Evolutionary conservation across 2,329 filamentous ascomycete genomes (phyloP).

Genomic region (Myriosclerotinia scirpicola): DNA sequence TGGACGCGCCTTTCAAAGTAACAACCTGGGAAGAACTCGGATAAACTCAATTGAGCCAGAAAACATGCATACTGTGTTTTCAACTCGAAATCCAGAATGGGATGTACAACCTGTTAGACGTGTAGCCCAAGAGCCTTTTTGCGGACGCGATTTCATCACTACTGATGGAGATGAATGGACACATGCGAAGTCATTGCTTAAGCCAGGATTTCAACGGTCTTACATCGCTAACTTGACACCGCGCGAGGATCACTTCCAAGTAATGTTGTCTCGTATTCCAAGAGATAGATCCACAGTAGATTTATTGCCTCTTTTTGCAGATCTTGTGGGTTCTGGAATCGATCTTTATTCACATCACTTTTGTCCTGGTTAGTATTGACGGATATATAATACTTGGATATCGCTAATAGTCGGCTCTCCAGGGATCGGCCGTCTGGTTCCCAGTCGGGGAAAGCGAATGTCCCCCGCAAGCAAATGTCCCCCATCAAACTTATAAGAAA

Average conservation of each 20-base stretch:
- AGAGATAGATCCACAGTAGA: background rate
- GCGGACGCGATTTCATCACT: slow-evolving; percentile 25
- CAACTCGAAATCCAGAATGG: slow-evolving; percentile 54
- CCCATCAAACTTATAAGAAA: too few relatives aligned
- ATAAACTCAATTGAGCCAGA: slow-evolving; percentile 51
- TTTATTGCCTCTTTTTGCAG: background rate
- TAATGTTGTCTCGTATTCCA: background rate
- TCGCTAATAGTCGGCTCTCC: too few relatives aligned
- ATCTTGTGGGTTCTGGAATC: background rate
- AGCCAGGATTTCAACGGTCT: slow-evolving; percentile 52
- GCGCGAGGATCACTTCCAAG: background rate
- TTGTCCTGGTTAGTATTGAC: background rate
- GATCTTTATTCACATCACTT: too few relatives aligned
- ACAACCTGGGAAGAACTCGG: slow-evolving; percentile 37
- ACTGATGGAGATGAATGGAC: slow-evolving; percentile 25
- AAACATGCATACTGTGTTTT: slow-evolving; percentile 56
- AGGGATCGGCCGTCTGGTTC: too few relatives aligned
- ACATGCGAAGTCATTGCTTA: slow-evolving; percentile 44
- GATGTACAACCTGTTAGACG: slow-evolving; percentile 37
- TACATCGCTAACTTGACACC: slow-evolving; percentile 58
- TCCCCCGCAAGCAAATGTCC: too few relatives aligned
- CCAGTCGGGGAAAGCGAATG: too few relatives aligned
- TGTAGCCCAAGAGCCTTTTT: slow-evolving; percentile 12
- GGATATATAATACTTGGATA: background rate
- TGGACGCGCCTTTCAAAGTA: slow-evolving; percentile 4